Percentiles rank a stretch among this genome's conserved stretches.
These are phyloP conservation scores for Cucurbitaria berberidis DNA, from an alignment of 2,329 filamentous ascomycete species.

Conservation along the genomic window DNA sequence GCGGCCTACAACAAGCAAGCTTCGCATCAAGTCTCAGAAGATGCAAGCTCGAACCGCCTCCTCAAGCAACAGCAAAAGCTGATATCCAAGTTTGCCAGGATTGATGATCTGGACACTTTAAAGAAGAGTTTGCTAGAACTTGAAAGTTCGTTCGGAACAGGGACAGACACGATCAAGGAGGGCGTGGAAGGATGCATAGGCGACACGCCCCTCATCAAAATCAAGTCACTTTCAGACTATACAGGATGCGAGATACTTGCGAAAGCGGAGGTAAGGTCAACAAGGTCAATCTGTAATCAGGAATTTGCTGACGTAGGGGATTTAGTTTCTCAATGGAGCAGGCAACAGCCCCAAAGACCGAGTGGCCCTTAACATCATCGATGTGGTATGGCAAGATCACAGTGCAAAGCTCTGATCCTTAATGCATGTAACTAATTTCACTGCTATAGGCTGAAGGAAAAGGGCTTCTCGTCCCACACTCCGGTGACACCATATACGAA, in stretches of 20 bases:
- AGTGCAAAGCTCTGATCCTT: neutral
- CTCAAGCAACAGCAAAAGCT: conserved; percentile 28
- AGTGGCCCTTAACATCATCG: conserved; percentile 89
- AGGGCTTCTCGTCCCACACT: conserved; percentile 76
- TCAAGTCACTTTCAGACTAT: conserved; percentile 82
- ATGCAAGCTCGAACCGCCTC: conserved; percentile 20
- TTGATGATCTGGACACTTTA: conserved; percentile 29
- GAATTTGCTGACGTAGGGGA: conserved; percentile 2
- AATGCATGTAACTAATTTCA: conserved; percentile 8
- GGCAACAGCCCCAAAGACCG: conserved; percentile 94
- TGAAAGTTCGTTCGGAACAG: conserved; percentile 17
- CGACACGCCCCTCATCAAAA: conserved; percentile 85
- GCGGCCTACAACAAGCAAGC: conserved; percentile 22
- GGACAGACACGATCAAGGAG: conserved; percentile 61
- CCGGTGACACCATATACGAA: conserved; percentile 95
- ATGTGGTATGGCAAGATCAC: conserved; percentile 52
- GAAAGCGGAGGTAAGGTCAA: conserved; percentile 74
- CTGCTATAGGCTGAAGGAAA: conserved; percentile 72
- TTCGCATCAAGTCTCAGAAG: conserved; percentile 15
- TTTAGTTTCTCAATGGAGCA: conserved; percentile 84
- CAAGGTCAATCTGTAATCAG: neutral
- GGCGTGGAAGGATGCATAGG: conserved; percentile 94
- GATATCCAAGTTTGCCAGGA: conserved; percentile 30
- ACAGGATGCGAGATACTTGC: conserved; percentile 90
- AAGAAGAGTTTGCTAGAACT: conserved; percentile 33